These are phyloP conservation scores for Didymellaceae sp. DNA, from an alignment of 2,329 filamentous ascomycete species.

Conservation along the genomic window DNA sequence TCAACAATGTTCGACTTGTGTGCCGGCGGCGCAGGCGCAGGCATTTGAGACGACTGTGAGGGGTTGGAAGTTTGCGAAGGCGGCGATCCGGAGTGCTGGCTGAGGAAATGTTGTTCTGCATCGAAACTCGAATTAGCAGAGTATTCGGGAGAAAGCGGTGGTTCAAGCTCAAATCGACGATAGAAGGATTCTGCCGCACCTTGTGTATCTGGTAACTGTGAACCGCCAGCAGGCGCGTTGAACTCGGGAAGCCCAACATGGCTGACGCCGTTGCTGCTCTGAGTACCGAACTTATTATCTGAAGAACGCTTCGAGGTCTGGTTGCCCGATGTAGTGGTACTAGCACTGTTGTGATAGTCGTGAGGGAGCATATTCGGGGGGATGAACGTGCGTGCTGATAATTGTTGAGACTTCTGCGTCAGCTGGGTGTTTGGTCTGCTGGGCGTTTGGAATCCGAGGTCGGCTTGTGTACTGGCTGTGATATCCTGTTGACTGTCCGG, in stretches of 20 bases:
- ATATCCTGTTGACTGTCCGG: constrained; percentile 52
- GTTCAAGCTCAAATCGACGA: constrained; percentile 19
- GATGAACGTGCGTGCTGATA: constrained; percentile 67
- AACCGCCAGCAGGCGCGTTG: constrained; percentile 59
- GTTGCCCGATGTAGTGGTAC: constrained; percentile 83
- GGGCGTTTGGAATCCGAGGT: constrained; percentile 43
- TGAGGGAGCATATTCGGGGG: constrained; percentile 63
- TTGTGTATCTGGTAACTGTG: constrained; percentile 70
- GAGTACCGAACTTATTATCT: constrained; percentile 74
- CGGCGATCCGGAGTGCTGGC: constrained; percentile 48
- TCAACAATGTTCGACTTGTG: constrained; percentile 47
- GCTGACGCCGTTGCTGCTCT: constrained; percentile 70
- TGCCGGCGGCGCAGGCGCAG: constrained; percentile 45
- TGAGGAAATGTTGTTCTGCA: constrained; percentile 42
- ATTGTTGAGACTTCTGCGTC: constrained; percentile 68
- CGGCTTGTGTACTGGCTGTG: constrained; percentile 39
- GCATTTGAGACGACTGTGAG: constrained; percentile 33
- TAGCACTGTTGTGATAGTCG: constrained; percentile 83
- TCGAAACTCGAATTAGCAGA: constrained; percentile 26
- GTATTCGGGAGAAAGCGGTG: constrained; percentile 14
- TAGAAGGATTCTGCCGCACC: constrained; percentile 49
- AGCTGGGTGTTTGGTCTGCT: constrained; percentile 39
- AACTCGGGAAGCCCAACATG: constrained; percentile 62
- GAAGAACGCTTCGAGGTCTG: constrained; percentile 76
- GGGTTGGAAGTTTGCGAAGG: constrained; percentile 47